A percentile compares a stretch with the other conserved stretches of the same genome.
Conservation (phyloP, 192 early-diverging fungal species). For the Entomortierella chlamydospora region DNA sequence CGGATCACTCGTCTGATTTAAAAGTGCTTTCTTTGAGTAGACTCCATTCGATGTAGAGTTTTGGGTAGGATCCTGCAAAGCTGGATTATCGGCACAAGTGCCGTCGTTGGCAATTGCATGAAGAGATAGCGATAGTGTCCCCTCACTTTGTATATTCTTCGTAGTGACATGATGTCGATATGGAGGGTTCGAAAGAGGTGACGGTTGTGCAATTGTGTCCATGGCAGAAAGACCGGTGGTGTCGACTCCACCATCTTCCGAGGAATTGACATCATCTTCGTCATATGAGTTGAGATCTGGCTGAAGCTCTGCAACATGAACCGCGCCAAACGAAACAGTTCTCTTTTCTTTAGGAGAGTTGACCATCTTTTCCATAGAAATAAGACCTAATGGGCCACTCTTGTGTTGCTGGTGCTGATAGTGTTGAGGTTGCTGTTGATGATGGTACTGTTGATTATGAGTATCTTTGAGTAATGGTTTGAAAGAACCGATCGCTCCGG, state of each 20-base stretch:
- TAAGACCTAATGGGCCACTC: not conserved
- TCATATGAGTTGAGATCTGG: conserved; percentile 49
- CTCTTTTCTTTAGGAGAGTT: conserved; percentile 45
- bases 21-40: not conserved
- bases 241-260: conserved; percentile 30
- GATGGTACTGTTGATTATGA: conserved; percentile 4
- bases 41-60: not conserved
- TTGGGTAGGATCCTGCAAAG: not conserved
- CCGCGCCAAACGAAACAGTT: conserved; percentile 51
- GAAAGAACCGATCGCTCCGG: conserved; percentile 18
- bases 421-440: conserved; percentile 19
- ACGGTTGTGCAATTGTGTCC: conserved; percentile 4
- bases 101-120: not conserved
- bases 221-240: not conserved
- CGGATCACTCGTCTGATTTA: conserved; percentile 17
- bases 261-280: conserved; percentile 41
- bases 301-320: conserved; percentile 43
- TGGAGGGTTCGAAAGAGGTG: conserved; percentile 16
- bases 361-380: conserved; percentile 26
- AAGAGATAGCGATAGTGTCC: not conserved
- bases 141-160: not conserved
- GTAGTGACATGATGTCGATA: not conserved
- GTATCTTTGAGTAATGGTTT: conserved; percentile 32
- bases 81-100: not conserved
- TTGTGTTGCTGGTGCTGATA: conserved; percentile 5